These are phyloP conservation scores for Diaporthe aspalathi DNA, from an alignment of 2,329 filamentous ascomycete genomes.

Conservation along the genomic window DNA sequence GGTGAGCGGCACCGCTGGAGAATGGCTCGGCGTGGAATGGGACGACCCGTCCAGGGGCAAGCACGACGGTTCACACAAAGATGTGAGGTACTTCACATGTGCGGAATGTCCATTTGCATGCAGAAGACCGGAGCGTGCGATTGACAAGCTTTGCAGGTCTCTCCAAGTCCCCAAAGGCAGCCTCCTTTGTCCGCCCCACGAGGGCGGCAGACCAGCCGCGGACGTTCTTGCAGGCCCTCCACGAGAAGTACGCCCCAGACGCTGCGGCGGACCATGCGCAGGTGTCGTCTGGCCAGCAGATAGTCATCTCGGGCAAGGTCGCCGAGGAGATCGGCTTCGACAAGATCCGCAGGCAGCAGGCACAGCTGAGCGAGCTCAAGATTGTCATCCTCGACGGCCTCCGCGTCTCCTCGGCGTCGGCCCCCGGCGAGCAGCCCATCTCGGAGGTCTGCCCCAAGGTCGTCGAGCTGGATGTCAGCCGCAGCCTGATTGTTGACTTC, in stretches of 20 bases:
- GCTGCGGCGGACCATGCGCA: slow-evolving; percentile 47
- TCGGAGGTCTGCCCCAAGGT: slow-evolving; percentile 72
- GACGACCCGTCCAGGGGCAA: slow-evolving; percentile 88
- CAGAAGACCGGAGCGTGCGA: slow-evolving; percentile 1
- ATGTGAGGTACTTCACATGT: slow-evolving; percentile 86
- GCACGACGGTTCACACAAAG: slow-evolving; percentile 86
- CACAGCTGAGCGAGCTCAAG: slow-evolving; percentile 80
- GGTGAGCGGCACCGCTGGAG: slow-evolving; percentile 79
- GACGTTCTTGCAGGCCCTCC: slow-evolving; percentile 83
- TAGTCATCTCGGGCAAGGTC: slow-evolving; percentile 81
- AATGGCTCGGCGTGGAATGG: slow-evolving; percentile 97
- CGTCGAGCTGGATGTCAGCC: slow-evolving; percentile 83
- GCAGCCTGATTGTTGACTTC: slow-evolving; percentile 81
- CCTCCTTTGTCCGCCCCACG: slow-evolving; percentile 87
- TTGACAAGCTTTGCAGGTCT: slow-evolving; percentile 58
- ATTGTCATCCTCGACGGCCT: slow-evolving; percentile 86
- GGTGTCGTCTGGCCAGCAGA: slow-evolving; percentile 58
- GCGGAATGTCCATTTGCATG: slow-evolving; percentile 47
- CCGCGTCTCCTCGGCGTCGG: slow-evolving; percentile 62
- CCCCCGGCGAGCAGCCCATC: slow-evolving; percentile 54
- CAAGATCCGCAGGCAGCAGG: slow-evolving; percentile 85
- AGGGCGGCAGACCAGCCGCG: slow-evolving; percentile 75
- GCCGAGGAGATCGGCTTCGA: slow-evolving; percentile 96
- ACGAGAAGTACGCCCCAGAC: slow-evolving; percentile 84
- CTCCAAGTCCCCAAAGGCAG: slow-evolving; percentile 74